These are phyloP conservation scores for Amauroascus niger DNA, from an alignment of 2,329 filamentous ascomycete genomes.

Conservation along the genomic window DNA sequence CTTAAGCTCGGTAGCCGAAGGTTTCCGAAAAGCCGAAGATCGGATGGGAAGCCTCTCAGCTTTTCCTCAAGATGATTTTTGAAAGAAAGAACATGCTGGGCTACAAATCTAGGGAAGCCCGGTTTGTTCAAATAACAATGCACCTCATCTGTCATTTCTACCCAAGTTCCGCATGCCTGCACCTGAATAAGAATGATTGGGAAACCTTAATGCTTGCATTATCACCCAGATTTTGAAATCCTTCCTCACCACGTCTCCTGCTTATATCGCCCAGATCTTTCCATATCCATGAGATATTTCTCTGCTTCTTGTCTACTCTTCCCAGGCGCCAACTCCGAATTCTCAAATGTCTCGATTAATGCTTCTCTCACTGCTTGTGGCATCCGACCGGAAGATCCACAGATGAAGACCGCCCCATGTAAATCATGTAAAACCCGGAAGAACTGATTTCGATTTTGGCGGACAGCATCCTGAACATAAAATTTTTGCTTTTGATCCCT, in stretches of 20 bases:
- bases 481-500: slow-evolving; percentile 55
- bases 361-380: slow-evolving; percentile 59
- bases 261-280: slow-evolving; percentile 53
- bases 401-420: slow-evolving; percentile 44
- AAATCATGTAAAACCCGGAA: slow-evolving; percentile 43
- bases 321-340: slow-evolving; percentile 31
- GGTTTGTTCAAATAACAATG: no score
- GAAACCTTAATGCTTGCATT: neutral
- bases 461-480: slow-evolving; percentile 58
- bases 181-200: no score
- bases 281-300: slow-evolving; percentile 47
- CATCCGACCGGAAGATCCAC: slow-evolving; percentile 57
- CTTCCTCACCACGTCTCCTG: slow-evolving; percentile 57
- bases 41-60: neutral
- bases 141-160: no score
- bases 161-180: no score
- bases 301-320: slow-evolving; percentile 44
- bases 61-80: neutral
- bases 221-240: no score
- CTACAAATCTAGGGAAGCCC: no score
- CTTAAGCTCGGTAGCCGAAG: slow-evolving; percentile 9
- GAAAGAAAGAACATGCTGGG: no score
- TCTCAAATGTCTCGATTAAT: slow-evolving; percentile 50
- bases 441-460: slow-evolving; percentile 42
- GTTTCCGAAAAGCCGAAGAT: slow-evolving; percentile 13